Conservation (phyloP, 192 early-diverging fungal genomes). For the Spizellomyces sp. region DNA sequence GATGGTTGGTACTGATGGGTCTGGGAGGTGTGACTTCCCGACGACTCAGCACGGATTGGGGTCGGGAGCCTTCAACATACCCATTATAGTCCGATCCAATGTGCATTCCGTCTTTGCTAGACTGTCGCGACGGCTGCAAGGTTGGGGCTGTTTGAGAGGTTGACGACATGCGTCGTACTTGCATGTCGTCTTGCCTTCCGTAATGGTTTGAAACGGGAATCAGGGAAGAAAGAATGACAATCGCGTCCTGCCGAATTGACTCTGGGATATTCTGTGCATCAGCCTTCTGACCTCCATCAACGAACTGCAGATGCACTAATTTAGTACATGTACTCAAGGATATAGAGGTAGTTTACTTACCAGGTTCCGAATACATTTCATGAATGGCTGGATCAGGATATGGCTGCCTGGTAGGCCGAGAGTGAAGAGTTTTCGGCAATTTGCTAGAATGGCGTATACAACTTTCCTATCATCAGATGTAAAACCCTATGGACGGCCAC, state of each 20-base stretch:
- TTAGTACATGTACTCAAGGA: background rate
- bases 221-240: constrained; percentile 47
- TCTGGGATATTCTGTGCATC: constrained; percentile 36
- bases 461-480: background rate
- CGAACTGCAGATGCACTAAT: too few species aligned
- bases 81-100: background rate
- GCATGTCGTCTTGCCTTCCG: background rate
- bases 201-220: constrained; percentile 38
- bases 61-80: background rate
- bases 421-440: constrained; percentile 69
- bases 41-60: background rate
- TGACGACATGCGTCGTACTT: background rate
- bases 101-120: background rate
- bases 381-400: constrained; percentile 65
- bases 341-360: constrained; percentile 36
- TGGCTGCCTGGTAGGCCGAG: constrained; percentile 67
- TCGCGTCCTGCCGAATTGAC: constrained; percentile 44
- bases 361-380: constrained; percentile 63
- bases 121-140: constrained; percentile 9
- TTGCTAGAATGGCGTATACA: constrained; percentile 61
- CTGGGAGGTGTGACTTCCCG: background rate
- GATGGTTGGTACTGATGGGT: background rate
- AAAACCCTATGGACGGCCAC: background rate
- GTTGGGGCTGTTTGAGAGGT: background rate
- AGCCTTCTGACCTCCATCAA: too few species aligned